phyloP scores from a whole-genome alignment of 805 yeast species.

The Kurtzmaniella cleridarum region DNA sequence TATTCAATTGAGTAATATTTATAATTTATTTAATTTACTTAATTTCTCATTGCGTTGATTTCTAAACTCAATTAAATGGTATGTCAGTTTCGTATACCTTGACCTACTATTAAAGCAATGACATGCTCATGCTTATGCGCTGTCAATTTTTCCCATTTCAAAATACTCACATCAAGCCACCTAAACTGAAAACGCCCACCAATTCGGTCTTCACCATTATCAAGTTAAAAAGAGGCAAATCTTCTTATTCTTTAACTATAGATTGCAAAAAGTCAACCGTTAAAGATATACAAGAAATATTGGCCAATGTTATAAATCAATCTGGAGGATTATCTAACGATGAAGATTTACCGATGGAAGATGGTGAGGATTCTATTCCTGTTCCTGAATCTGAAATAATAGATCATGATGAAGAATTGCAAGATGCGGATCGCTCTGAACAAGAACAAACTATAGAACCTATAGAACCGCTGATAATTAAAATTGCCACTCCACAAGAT shows the following conservation, averaged over 20 bases:
- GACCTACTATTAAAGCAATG: too few relatives aligned
- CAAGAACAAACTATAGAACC: constrained; percentile 6
- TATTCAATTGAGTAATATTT: too few relatives aligned
- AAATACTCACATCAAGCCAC: constrained; percentile 14
- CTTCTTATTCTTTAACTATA: constrained; percentile 25
- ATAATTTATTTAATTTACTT: too few relatives aligned
- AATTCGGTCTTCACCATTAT: constrained; percentile 18
- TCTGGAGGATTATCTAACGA: constrained; percentile 44
- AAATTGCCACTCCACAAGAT: constrained; percentile 39
- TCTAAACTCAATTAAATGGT: constrained; percentile 5
- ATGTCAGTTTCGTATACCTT: constrained; percentile 2
- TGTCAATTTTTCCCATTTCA: neutral
- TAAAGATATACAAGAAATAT: constrained; percentile 14
- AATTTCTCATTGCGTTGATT: neutral
- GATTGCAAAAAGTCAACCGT: neutral
- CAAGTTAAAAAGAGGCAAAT: constrained; percentile 29
- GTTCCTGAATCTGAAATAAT: constrained; percentile 34
- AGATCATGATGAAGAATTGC: constrained; percentile 19
- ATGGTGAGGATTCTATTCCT: constrained; percentile 23
- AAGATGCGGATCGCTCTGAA: constrained; percentile 3
- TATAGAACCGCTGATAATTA: constrained; percentile 17
- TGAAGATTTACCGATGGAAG: constrained; percentile 17
- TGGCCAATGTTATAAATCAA: constrained; percentile 35
- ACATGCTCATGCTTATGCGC: neutral
- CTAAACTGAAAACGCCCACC: constrained; percentile 11